Evolutionary conservation across 2,329 filamentous ascomycete species (phyloP).

Genomic region (Fusarium pseudonygamai): DNA sequence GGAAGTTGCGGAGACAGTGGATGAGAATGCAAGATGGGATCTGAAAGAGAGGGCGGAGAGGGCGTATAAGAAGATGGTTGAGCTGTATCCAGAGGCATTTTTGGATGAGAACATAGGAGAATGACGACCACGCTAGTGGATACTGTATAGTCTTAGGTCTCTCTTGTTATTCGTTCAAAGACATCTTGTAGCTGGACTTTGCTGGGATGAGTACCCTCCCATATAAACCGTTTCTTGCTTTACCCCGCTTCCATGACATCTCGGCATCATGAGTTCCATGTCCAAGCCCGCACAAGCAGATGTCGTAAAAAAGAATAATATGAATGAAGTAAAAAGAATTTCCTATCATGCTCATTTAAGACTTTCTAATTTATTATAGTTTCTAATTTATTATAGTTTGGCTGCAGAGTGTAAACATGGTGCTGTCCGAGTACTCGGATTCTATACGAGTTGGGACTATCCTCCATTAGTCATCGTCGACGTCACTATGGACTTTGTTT

Average conservation of each 20-base stretch:
- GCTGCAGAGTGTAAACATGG: neutral
- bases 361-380: rapidly evolving
- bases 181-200: neutral
- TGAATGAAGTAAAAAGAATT: too few relatives aligned
- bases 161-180: rapidly evolving
- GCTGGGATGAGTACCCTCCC: rapidly evolving
- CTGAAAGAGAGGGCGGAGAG: neutral
- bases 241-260: neutral
- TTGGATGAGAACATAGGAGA: rapidly evolving
- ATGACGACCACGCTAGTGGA: rapidly evolving
- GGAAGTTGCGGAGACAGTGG: too few relatives aligned
- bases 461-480: neutral
- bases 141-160: rapidly evolving
- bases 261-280: neutral
- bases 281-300: rapidly evolving
- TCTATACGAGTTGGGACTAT: neutral
- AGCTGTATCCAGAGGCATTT: constrained; percentile 9
- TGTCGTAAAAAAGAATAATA: too few relatives aligned
- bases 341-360: too few relatives aligned
- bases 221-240: rapidly evolving
- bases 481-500: neutral
- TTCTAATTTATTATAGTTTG: too few relatives aligned
- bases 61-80: constrained; percentile 7
- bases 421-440: neutral
- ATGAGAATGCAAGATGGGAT: too few relatives aligned